Conservation (phyloP, 441 rosid genomes). For the Syzygium malaccense region DNA sequence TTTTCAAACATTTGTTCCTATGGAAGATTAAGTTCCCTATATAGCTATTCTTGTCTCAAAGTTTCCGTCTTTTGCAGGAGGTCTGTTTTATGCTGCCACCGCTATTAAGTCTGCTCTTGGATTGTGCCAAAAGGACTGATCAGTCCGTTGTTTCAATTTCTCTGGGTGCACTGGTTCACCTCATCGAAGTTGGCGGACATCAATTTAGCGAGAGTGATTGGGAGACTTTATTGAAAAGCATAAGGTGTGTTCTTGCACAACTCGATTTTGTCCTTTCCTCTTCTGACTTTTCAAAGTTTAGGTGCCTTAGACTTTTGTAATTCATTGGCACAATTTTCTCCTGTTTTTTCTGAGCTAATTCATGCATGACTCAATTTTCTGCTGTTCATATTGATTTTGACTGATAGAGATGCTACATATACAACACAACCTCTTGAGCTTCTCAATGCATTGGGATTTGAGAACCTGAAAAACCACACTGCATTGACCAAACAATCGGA, state of each 20-base stretch:
- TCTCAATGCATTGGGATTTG: conserved; percentile 75
- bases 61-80: conserved; percentile 53
- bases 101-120: conserved; percentile 86
- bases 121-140: conserved; percentile 96
- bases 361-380: neutral
- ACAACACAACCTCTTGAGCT: conserved; percentile 99
- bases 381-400: conserved; percentile 9
- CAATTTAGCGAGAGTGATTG: conserved; percentile 95
- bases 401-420: conserved; percentile 91
- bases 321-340: neutral
- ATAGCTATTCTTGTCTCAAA: neutral
- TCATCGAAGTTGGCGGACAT: conserved; percentile 99
- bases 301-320: neutral
- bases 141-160: conserved; percentile 98
- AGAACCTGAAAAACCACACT: conserved; percentile 31
- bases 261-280: neutral
- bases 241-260: conserved; percentile 44
- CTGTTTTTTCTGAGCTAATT: neutral
- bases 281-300: neutral
- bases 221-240: conserved; percentile 97
- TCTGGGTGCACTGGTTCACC: conserved; percentile 95
- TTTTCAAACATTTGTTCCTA: neutral
- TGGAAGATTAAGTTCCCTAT: neutral
- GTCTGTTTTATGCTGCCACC: conserved; percentile 99
- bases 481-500: conserved; percentile 34